A percentile compares a stretch with the other conserved stretches of the same genome.
Conservation (phyloP, 1,284 basidiomycete species). For the Cutaneotrichosporon spelunceum region DNA sequence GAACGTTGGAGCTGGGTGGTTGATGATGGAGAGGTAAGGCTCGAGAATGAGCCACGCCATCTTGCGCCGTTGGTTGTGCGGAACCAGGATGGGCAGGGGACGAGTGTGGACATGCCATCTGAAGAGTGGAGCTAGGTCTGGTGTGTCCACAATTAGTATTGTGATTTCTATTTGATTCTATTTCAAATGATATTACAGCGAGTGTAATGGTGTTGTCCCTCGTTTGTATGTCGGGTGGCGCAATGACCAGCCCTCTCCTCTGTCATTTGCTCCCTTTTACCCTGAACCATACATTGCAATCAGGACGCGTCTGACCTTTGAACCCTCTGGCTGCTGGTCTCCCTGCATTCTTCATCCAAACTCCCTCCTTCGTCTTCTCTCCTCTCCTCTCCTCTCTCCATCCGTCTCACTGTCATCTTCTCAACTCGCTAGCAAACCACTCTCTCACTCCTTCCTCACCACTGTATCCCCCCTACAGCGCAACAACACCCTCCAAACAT, state of each 20-base stretch:
- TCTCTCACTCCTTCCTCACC: neutral
- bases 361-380: neutral
- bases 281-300: neutral
- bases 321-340: neutral
- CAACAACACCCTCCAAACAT: neutral
- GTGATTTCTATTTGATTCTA: neutral
- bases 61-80: constrained; percentile 15
- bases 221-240: too few relatives aligned
- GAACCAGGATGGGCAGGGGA: constrained; percentile 17
- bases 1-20: constrained; percentile 11
- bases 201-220: too few relatives aligned
- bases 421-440: neutral
- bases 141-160: neutral
- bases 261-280: too few relatives aligned
- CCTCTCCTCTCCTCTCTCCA: neutral
- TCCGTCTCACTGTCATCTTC: neutral
- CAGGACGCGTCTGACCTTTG: neutral
- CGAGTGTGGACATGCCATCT: neutral
- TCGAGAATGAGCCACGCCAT: neutral
- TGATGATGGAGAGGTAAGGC: neutral
- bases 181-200: neutral
- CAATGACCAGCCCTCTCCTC: too few relatives aligned
- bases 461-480: neutral
- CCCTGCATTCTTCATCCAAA: neutral
- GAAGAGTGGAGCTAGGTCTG: constrained; percentile 11